Conservation (phyloP, 257 asterid genomes). For the Anisodus acutangulus region DNA sequence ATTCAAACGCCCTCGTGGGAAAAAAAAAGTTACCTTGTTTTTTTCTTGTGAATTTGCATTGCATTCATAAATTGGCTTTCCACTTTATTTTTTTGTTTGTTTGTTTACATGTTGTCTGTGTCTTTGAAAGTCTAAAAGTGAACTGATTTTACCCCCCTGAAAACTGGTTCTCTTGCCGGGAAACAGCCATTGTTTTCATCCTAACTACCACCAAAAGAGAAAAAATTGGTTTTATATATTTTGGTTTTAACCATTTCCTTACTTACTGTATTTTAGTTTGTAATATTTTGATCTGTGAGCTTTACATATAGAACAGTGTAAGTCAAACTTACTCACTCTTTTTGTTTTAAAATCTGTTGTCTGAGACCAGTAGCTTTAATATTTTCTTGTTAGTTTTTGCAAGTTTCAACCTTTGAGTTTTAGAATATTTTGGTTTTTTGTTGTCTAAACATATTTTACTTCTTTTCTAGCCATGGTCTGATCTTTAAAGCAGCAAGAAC, state of each 20-base stretch:
- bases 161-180: constrained; percentile 1
- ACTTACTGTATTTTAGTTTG: background rate
- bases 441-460: background rate
- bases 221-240: background rate
- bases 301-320: constrained; percentile 9
- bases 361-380: background rate
- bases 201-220: background rate
- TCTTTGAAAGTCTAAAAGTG: background rate
- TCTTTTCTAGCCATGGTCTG: constrained; percentile 17
- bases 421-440: background rate
- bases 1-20: too few species aligned
- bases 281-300: constrained; percentile 27
- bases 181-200: background rate
- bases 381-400: background rate
- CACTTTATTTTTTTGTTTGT: background rate
- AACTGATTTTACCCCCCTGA: constrained; percentile 14
- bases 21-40: background rate
- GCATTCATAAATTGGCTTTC: constrained; percentile 29
- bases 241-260: background rate
- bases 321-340: constrained; percentile 12
- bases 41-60: constrained; percentile 25
- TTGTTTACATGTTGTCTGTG: constrained; percentile 40
- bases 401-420: constrained; percentile 28
- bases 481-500: constrained; percentile 18
- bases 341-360: background rate